Evolutionary conservation across 208 protist genomes (phyloP), one percentile per base, ranked within the genome.

Genomic region (Acanthamoeba divionensis): DNA sequence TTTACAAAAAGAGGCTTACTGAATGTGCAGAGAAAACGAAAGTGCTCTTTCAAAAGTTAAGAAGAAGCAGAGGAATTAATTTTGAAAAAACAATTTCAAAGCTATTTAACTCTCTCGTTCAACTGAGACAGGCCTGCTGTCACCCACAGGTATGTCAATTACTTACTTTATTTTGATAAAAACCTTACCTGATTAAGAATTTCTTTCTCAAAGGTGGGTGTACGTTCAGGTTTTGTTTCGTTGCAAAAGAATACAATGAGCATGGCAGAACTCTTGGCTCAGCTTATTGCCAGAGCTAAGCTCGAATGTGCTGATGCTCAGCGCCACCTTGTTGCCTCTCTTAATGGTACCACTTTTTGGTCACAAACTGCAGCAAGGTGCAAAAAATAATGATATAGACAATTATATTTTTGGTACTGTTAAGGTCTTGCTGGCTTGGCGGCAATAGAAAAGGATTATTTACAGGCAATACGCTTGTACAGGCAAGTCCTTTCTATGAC

Each of bases 211-310:
- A 15, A 82, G 71, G 71, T 85, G 9, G 75, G 75, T 31, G 47
- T 29, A 45, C 36, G 47, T 18, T 85, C 75, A 38, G 75, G 75
- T n/a, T 62, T 85, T 36, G 63, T 21, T 10, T 85, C 75, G 24
- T 38, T 85, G 15, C 75, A 85, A n/a, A 85, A 85, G 75, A 85
- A 85, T 38, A 85, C 75, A 4, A 85, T 85, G 75, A 62, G 31
- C n/a, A 85, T 85, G 75, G 18, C 18, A n/a, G 75, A 85, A 31
- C 75, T 85, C 24, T 54, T 85, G 10, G 9, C 47, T 24, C 75
- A 85, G 29, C 47, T 85, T 31, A 85, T 85, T 29, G 26, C 7
- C 29, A 48, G 71, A 15, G 75, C 75, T 0, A 85, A 9, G n/a
- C 5, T 85, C 24, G 75, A 85, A 29, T 85, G 75, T 4, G 75